Evolutionary conservation across 331 rosid species (phyloP).

Genomic region (Spiraea crenata): DNA sequence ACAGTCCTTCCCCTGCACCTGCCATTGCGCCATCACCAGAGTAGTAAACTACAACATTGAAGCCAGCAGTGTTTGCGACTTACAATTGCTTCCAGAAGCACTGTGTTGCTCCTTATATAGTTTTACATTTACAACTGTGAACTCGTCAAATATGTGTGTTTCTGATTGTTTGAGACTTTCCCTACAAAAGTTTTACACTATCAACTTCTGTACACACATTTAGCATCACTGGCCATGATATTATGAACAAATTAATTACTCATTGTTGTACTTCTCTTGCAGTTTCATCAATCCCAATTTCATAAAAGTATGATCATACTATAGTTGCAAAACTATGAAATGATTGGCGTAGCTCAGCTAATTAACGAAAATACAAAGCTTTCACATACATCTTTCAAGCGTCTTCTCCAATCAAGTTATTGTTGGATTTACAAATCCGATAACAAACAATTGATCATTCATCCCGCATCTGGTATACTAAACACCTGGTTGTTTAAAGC

Average conservation of each 20-base stretch:
- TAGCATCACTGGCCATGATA: neutral
- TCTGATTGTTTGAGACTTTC: neutral
- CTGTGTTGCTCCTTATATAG: neutral
- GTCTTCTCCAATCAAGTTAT: too few relatives aligned
- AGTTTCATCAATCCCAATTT: too few relatives aligned
- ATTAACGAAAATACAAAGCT: too few relatives aligned
- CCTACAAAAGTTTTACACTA: neutral
- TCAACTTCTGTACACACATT: neutral
- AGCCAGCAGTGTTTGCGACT: slow-evolving; percentile 3
- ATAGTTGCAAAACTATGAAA: too few relatives aligned
- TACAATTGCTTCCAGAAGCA: neutral
- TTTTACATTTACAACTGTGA: neutral
- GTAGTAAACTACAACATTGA: neutral
- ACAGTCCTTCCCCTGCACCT: slow-evolving; percentile 54
- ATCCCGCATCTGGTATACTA: too few relatives aligned
- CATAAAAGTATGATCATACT: too few relatives aligned
- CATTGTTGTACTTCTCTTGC: too few relatives aligned
- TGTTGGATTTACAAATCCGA: too few relatives aligned
- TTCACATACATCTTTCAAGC: too few relatives aligned
- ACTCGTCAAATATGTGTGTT: neutral
- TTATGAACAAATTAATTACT: neutral
- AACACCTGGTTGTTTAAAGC: too few relatives aligned
- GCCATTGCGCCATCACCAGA: slow-evolving; percentile 52
- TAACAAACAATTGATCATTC: too few relatives aligned
- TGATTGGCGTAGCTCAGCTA: too few relatives aligned